Conservation (phyloP, 805 yeast genomes). For the Candida gorgasii region DNA sequence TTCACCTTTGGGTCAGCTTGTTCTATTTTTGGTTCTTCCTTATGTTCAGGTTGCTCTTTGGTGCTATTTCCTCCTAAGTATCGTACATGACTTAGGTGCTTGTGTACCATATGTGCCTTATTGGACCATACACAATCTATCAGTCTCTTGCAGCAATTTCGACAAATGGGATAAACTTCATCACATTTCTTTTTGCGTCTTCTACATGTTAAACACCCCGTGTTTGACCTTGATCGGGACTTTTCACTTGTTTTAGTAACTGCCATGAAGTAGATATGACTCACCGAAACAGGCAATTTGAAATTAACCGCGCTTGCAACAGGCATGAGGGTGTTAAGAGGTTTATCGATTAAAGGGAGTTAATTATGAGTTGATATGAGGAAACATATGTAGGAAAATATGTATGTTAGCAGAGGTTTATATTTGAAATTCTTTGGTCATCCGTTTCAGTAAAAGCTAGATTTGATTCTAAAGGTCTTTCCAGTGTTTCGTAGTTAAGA, state of each 20-base stretch:
- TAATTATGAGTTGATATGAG: neutral
- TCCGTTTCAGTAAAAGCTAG: too few relatives aligned
- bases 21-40: neutral
- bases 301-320: slow-evolving; percentile 31
- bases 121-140: slow-evolving; percentile 30
- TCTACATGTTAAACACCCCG: slow-evolving; percentile 36
- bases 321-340: too few relatives aligned
- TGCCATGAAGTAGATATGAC: slow-evolving; percentile 12
- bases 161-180: slow-evolving; percentile 34
- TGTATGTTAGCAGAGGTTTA: too few relatives aligned
- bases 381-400: too few relatives aligned
- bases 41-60: neutral
- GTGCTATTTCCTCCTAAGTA: slow-evolving; percentile 20
- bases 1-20: neutral
- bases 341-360: too few relatives aligned
- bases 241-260: neutral
- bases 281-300: slow-evolving; percentile 30
- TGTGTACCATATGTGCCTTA: slow-evolving; percentile 22
- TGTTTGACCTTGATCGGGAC: slow-evolving; percentile 25
- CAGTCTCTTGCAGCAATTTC: slow-evolving; percentile 23
- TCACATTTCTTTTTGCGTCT: slow-evolving; percentile 32
- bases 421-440: too few relatives aligned
- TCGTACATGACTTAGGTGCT: slow-evolving; percentile 23
- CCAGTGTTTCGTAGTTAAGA: too few relatives aligned
- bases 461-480: too few relatives aligned